These are phyloP conservation scores for Sugiyamaella grinbergsii DNA, from an alignment of 1,139 yeast species.

Conservation along the genomic window DNA sequence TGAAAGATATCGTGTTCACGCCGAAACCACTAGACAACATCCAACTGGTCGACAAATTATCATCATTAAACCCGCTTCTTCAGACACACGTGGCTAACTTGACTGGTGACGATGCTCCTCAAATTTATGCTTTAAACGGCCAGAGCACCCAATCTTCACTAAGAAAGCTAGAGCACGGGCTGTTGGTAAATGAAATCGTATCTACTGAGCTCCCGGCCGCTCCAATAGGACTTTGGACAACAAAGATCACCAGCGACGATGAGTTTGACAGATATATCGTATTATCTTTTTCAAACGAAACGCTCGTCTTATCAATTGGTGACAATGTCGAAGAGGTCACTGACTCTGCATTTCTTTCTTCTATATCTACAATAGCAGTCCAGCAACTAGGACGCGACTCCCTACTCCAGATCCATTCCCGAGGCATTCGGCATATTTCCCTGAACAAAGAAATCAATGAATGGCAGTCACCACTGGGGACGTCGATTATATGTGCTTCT, in stretches of 20 bases:
- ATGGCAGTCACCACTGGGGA: slow-evolving; percentile 88
- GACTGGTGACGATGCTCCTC: slow-evolving; percentile 42
- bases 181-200: slow-evolving; percentile 62
- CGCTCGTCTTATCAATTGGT: slow-evolving; percentile 67
- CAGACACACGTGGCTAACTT: slow-evolving; percentile 50
- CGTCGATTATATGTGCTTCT: slow-evolving; percentile 59
- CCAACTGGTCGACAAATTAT: slow-evolving; percentile 56
- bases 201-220: slow-evolving; percentile 69
- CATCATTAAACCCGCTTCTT: slow-evolving; percentile 60
- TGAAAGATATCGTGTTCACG: slow-evolving; percentile 24
- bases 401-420: slow-evolving; percentile 69
- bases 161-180: slow-evolving; percentile 59
- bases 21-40: slow-evolving; percentile 54
- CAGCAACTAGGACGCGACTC: slow-evolving; percentile 68
- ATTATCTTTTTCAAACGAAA: slow-evolving; percentile 65
- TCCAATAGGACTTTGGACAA: slow-evolving; percentile 65
- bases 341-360: slow-evolving; percentile 60
- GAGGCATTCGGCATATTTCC: slow-evolving; percentile 70
- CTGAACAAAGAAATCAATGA: slow-evolving; percentile 50
- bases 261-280: slow-evolving; percentile 64
- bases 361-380: slow-evolving; percentile 66
- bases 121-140: slow-evolving; percentile 46
- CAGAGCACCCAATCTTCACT: slow-evolving; percentile 50
- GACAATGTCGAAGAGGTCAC: slow-evolving; percentile 77
- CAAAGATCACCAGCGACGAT: slow-evolving; percentile 51